Conservation (phyloP, 2,329 filamentous ascomycete genomes). For the Colletotrichum costaricense region DNA sequence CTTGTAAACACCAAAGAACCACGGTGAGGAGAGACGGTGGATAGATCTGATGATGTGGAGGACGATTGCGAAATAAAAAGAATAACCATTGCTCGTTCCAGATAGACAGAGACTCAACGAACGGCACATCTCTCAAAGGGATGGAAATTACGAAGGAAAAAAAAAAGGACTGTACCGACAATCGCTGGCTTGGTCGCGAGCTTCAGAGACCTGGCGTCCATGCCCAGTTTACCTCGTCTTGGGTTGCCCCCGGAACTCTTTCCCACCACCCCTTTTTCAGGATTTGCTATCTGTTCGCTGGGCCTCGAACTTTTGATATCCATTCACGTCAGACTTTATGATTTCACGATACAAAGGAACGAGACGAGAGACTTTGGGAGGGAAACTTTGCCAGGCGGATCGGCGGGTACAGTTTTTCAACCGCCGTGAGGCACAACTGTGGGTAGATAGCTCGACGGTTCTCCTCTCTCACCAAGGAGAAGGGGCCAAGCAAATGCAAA, state of each 20-base stretch:
- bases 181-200: conserved; percentile 4
- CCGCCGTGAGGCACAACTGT: neutral
- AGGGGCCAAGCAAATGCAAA: neutral
- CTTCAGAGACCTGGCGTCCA: neutral
- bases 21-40: conserved; percentile 1
- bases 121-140: conserved; percentile 25
- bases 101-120: conserved; percentile 26
- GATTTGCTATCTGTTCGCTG: conserved; percentile 8
- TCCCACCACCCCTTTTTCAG: neutral
- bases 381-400: neutral
- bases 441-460: conserved; percentile 7
- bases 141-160: neutral
- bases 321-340: conserved; percentile 18
- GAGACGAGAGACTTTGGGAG: neutral
- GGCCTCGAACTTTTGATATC: conserved; percentile 24
- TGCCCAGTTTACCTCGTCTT: neutral
- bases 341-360: conserved; percentile 33
- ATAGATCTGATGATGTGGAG: neutral
- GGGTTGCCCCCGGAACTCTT: neutral
- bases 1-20: conserved; percentile 48
- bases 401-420: neutral
- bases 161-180: neutral
- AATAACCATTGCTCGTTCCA: conserved; percentile 20
- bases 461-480: neutral
- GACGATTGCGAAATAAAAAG: conserved; percentile 5